A percentile compares a stretch with the other conserved stretches of the same genome.
These are phyloP conservation scores for Brasilioporus rufonigricans DNA, from an alignment of 768 basidiomycete genomes.

Conservation along the genomic window DNA sequence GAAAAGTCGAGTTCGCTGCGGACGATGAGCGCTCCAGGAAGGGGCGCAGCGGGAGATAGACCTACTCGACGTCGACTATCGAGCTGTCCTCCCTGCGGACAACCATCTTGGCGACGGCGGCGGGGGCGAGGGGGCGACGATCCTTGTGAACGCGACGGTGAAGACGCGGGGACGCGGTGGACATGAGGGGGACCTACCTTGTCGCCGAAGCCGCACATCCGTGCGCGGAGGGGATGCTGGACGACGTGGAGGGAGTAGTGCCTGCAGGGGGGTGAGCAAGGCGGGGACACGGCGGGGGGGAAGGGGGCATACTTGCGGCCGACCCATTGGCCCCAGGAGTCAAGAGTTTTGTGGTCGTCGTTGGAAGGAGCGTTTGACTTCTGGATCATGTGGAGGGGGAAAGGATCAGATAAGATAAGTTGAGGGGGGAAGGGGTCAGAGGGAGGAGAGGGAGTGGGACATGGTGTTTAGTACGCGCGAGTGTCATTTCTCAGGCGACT, in stretches of 20 bases:
- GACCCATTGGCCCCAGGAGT: constrained; percentile 71
- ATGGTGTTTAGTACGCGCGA: neutral
- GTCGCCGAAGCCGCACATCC: constrained; percentile 97
- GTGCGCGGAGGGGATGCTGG: constrained; percentile 85
- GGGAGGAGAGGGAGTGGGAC: neutral
- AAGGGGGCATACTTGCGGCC: constrained; percentile 51
- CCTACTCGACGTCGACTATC: constrained; percentile 75
- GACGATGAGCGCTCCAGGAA: constrained; percentile 3
- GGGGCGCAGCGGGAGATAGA: constrained; percentile 9
- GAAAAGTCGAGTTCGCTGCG: constrained; percentile 79
- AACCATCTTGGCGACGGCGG: constrained; percentile 83
- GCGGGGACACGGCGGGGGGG: neutral
- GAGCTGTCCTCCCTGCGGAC: constrained; percentile 66
- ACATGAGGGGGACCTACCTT: constrained; percentile 54
- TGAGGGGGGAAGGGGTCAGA: too few relatives aligned
- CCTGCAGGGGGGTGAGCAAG: constrained; percentile 38
- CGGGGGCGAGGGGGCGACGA: constrained; percentile 88
- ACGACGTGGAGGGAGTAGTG: constrained; percentile 82
- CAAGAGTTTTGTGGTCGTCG: too few relatives aligned
- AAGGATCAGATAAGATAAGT: constrained; percentile 18
- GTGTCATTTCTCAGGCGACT: constrained; percentile 1
- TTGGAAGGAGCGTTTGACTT: too few relatives aligned
- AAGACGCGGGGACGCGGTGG: constrained; percentile 2
- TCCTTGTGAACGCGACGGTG: constrained; percentile 50
- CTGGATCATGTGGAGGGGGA: too few relatives aligned